Percentiles rank a stretch among this genome's conserved stretches.
Conservation (phyloP, 257 asterid species). For the Coffea eugenioides region DNA sequence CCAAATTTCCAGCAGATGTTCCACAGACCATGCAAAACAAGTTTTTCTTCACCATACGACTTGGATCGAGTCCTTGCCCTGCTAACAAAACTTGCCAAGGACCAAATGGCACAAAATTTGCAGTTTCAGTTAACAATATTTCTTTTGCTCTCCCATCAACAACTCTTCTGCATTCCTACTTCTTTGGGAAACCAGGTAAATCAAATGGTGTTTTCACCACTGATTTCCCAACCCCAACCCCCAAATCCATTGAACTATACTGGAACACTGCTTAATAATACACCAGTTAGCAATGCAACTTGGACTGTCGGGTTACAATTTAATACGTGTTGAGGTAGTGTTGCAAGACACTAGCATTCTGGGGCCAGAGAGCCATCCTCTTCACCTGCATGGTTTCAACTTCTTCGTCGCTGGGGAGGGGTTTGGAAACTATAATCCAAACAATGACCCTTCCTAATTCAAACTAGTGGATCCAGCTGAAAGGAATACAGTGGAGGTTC, state of each 20-base stretch:
- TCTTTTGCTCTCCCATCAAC: slow-evolving; percentile 57
- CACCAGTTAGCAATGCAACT: slow-evolving; percentile 48
- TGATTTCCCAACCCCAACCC: slow-evolving; percentile 55
- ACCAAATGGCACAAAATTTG: slow-evolving; percentile 61
- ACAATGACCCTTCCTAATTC: slow-evolving; percentile 45
- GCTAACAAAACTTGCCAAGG: slow-evolving; percentile 60
- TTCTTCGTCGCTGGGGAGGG: slow-evolving; percentile 71
- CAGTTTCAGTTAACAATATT: slow-evolving; percentile 54
- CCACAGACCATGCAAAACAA: slow-evolving; percentile 44
- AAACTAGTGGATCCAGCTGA: slow-evolving; percentile 71
- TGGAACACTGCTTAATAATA: slow-evolving; percentile 63
- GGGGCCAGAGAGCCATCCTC: slow-evolving; percentile 77
- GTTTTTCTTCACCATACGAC: slow-evolving; percentile 54
- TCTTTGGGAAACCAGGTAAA: slow-evolving; percentile 20
- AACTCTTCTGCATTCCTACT: slow-evolving; percentile 55
- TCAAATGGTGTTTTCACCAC: slow-evolving; percentile 47
- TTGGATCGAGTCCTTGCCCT: slow-evolving; percentile 62
- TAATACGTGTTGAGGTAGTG: slow-evolving; percentile 61
- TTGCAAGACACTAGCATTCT: slow-evolving; percentile 67
- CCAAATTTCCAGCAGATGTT: slow-evolving; percentile 45
- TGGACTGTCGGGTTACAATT: slow-evolving; percentile 43
- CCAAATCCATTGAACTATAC: slow-evolving; percentile 55
- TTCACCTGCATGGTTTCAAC: slow-evolving; percentile 71
- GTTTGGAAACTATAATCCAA: slow-evolving; percentile 51
- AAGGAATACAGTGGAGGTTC: slow-evolving; percentile 64